These are phyloP conservation scores for Fragaria ananassa DNA, from an alignment of 306 rosid species.

Conservation along the genomic window DNA sequence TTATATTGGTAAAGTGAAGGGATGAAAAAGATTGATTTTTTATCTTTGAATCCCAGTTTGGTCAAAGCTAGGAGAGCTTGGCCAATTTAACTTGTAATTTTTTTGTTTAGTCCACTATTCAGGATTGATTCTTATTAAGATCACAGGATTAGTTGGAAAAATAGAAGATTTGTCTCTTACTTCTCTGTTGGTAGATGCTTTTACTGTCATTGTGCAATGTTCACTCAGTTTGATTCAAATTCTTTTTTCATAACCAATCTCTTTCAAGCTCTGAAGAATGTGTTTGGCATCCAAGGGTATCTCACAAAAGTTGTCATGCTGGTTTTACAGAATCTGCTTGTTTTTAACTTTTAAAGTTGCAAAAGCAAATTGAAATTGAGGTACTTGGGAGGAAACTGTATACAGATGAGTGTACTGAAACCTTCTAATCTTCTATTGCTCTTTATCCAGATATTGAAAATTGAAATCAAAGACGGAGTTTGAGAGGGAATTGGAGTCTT, in stretches of 20 bases:
- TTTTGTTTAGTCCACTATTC: conserved; percentile 25
- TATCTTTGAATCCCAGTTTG: conserved; percentile 55
- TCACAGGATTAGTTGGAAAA: conserved; percentile 33
- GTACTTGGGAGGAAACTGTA: background rate
- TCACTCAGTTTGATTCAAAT: conserved; percentile 17
- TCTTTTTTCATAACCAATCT: conserved; percentile 32
- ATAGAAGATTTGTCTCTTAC: conserved; percentile 31
- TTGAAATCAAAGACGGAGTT: background rate
- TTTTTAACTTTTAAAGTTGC: background rate
- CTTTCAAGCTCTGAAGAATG: conserved; percentile 25
- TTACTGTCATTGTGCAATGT: conserved; percentile 34
- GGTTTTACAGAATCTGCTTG: conserved; percentile 19
- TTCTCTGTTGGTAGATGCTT: conserved; percentile 23
- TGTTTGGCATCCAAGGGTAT: conserved; percentile 55
- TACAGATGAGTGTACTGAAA: background rate
- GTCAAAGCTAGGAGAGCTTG: conserved; percentile 64
- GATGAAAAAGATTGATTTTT: conserved; percentile 75
- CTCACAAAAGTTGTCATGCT: conserved; percentile 26
- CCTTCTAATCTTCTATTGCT: no score
- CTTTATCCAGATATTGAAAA: background rate
- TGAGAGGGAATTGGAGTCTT: background rate
- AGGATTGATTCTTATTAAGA: conserved; percentile 36
- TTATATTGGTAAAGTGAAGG: conserved; percentile 36
- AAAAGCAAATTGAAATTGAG: background rate
- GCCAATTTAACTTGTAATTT: conserved; percentile 36